Percentiles rank a stretch among this genome's conserved stretches.
Conservation (phyloP, 2,329 filamentous ascomycete species). For the Penicillium sp. region DNA sequence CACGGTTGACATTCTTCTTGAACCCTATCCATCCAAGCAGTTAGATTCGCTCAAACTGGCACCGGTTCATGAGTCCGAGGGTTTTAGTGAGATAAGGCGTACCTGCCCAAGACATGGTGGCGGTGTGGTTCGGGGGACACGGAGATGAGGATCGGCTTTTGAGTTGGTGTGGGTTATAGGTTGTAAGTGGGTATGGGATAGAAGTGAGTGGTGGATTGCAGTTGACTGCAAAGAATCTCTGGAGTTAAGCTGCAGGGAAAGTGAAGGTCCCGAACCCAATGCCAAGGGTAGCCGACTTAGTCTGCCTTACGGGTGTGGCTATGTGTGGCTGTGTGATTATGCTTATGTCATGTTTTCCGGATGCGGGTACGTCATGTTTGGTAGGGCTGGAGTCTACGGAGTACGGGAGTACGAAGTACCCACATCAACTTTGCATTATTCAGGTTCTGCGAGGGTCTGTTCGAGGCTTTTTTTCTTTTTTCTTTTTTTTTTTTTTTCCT, state of each 20-base stretch:
- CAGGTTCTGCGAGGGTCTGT: not conserved
- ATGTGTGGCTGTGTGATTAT: conserved; percentile 5
- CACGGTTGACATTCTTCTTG: conserved; percentile 97
- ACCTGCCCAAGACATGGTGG: conserved; percentile 72
- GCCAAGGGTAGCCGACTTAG: conserved; percentile 7
- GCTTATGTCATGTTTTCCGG: conserved; percentile 11
- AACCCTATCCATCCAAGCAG: conserved; percentile 59
- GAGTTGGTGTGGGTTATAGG: not conserved
- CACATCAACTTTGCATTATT: not conserved
- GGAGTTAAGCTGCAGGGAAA: not conserved
- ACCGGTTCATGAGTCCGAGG: conserved; percentile 2
- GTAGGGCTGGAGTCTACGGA: conserved; percentile 11
- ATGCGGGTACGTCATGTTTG: conserved; percentile 23
- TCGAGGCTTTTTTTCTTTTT: not conserved
- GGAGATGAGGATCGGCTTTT: not conserved
- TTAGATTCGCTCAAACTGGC: not conserved
- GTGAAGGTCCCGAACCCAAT: not conserved
- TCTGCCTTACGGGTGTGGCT: conserved; percentile 14
- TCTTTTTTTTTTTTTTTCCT: not conserved
- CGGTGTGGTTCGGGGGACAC: conserved; percentile 17
- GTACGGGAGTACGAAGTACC: not conserved
- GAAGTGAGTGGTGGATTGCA: not conserved
- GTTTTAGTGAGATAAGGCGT: conserved; percentile 11
- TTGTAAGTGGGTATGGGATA: not conserved
- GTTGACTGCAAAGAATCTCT: not conserved